These are phyloP conservation scores for Beta macrorhiza DNA, from an alignment of 179 eudicot species.

Conservation along the genomic window DNA sequence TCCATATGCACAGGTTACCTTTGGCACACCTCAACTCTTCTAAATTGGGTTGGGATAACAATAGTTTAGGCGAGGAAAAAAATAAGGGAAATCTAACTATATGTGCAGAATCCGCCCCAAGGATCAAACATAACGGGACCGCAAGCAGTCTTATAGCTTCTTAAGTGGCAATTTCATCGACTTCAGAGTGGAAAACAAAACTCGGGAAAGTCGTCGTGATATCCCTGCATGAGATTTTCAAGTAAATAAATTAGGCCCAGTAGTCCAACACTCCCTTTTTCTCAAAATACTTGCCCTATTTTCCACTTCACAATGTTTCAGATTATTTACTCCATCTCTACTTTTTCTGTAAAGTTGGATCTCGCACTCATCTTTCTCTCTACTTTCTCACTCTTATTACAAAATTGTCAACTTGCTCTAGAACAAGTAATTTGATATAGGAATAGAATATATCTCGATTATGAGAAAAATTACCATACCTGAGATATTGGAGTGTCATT, in stretches of 20 bases:
- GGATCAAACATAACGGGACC: constrained; percentile 8
- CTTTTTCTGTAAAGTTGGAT: no score
- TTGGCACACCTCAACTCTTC: constrained; percentile 22
- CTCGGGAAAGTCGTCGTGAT: constrained; percentile 88
- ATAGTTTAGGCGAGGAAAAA: not conserved
- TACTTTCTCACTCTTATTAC: no score
- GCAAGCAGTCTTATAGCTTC: constrained; percentile 7
- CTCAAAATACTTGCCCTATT: no score
- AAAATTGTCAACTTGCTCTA: no score
- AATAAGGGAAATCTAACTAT: constrained; percentile 11
- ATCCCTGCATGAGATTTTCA: constrained; percentile 52
- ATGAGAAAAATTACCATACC: constrained; percentile 37
- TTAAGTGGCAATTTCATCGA: constrained; percentile 73
- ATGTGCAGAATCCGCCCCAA: constrained; percentile 25
- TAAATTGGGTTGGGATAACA: constrained; percentile 25
- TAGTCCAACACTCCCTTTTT: no score
- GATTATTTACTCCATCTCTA: no score
- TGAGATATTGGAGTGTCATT: constrained; percentile 89
- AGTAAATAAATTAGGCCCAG: not conserved
- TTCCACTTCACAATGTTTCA: no score
- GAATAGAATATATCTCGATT: not conserved
- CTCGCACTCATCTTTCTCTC: no score
- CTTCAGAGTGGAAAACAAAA: constrained; percentile 83
- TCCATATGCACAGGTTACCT: constrained; percentile 19
- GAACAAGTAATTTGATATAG: no score